Conservation (phyloP, 768 basidiomycete genomes). For the Boletus tylopilopsis region DNA sequence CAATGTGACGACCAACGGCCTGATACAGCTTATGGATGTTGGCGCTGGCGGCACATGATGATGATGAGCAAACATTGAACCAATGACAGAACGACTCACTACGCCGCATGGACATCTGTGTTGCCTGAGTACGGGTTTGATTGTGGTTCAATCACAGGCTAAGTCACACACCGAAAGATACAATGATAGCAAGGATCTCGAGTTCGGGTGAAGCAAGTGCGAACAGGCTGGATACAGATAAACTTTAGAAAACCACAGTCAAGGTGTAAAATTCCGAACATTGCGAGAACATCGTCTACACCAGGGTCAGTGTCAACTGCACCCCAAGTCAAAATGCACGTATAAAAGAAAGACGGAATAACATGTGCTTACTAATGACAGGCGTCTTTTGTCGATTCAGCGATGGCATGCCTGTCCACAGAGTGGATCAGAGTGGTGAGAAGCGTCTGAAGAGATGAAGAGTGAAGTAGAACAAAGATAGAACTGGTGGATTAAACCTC, state of each 20-base stretch:
- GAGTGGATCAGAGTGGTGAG: neutral
- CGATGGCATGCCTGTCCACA: conserved; percentile 14
- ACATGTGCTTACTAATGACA: conserved; percentile 58
- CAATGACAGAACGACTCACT: conserved; percentile 36
- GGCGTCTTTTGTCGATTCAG: conserved; percentile 36
- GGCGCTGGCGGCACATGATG: conserved; percentile 35
- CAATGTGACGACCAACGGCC: conserved; percentile 56
- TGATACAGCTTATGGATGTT: conserved; percentile 80
- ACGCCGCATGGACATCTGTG: conserved; percentile 57
- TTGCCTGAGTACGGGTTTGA: conserved; percentile 49
- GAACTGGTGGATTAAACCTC: too few relatives aligned
- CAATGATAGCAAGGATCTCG: conserved; percentile 69
- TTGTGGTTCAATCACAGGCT: neutral
- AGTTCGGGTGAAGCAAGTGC: conserved; percentile 83
- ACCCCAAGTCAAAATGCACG: conserved; percentile 6
- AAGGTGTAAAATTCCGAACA: conserved; percentile 43
- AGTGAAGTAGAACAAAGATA: neutral
- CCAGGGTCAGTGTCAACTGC: conserved; percentile 85
- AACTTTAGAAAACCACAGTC: neutral
- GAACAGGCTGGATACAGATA: conserved; percentile 52
- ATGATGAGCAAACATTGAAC: neutral
- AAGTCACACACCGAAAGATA: conserved; percentile 62
- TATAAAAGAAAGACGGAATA: neutral
- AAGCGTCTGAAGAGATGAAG: neutral
- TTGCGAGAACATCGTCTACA: conserved; percentile 76